Evolutionary conservation across 371 early-diverging fungal genomes (phyloP).

Genomic region (Enterocytospora artemiae): DNA sequence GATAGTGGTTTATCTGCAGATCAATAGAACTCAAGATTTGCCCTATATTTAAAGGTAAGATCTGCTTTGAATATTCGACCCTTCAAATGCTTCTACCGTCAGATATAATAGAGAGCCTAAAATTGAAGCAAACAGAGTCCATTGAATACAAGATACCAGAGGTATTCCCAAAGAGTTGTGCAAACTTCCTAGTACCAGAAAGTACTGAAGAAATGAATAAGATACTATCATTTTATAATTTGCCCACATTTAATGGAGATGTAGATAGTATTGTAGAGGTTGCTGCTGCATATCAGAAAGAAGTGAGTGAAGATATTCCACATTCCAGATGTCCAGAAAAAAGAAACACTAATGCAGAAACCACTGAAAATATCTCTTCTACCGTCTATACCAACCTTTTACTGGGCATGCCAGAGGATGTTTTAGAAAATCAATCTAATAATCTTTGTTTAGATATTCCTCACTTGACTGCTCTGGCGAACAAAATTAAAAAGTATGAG

Average conservation of each 20-base stretch:
- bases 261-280: not conserved
- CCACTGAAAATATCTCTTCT: not conserved
- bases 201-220: not conserved
- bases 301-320: no score
- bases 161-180: not conserved
- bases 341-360: no score
- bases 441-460: no score
- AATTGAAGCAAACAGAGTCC: not conserved
- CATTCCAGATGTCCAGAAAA: no score
- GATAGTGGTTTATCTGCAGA: no score
- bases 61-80: not conserved
- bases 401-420: not conserved
- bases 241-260: not conserved
- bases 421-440: no score
- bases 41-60: not conserved
- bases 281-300: not conserved
- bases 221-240: not conserved
- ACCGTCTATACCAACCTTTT: not conserved
- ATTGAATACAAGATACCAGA: not conserved
- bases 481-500: conserved; percentile 5
- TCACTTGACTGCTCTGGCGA: no score
- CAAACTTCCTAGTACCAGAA: not conserved
- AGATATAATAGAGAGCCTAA: not conserved
- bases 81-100: not conserved
- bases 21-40: not conserved